Evolutionary conservation across 2,329 filamentous ascomycete species (phyloP).

Genomic region (Venturia effusa): DNA sequence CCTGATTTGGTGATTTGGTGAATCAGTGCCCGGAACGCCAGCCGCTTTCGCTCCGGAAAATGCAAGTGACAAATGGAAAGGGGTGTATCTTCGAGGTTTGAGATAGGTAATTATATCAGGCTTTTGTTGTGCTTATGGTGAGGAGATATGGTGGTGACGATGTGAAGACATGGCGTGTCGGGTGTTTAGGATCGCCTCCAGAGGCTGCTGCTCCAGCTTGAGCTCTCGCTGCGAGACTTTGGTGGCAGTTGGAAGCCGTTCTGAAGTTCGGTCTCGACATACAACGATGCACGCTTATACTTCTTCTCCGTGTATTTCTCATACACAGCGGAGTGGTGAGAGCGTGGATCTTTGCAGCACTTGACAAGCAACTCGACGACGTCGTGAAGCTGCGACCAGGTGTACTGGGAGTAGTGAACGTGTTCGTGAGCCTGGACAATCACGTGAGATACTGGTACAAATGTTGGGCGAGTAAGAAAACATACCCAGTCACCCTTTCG

Average conservation of each 20-base stretch:
- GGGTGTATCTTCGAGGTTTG: not conserved
- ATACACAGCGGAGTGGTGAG: conserved; percentile 77
- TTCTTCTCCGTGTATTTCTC: conserved; percentile 86
- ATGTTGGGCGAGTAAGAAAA: conserved; percentile 16
- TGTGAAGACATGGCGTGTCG: not conserved
- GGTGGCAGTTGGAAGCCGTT: conserved; percentile 45
- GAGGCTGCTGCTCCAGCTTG: conserved; percentile 9
- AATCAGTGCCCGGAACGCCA: not conserved
- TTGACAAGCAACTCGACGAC: conserved; percentile 71
- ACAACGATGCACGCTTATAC: conserved; percentile 74
- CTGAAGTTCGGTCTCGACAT: conserved; percentile 64
- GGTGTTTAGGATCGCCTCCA: conserved; percentile 6
- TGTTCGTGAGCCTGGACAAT: conserved; percentile 62
- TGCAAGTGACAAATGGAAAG: not conserved
- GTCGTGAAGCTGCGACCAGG: conserved; percentile 69
- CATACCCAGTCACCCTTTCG: conserved; percentile 90
- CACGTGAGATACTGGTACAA: conserved; percentile 18
- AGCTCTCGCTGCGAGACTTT: conserved; percentile 11
- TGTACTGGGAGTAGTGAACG: conserved; percentile 90
- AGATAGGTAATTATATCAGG: not conserved
- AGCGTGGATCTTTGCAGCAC: conserved; percentile 70
- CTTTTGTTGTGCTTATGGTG: conserved; percentile 2
- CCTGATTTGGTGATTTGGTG: not conserved
- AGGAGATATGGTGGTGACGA: not conserved
- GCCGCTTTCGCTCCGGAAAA: not conserved